Evolutionary conservation across 2,329 filamentous ascomycete species (phyloP).

Genomic region (Aspergillus sojae): DNA sequence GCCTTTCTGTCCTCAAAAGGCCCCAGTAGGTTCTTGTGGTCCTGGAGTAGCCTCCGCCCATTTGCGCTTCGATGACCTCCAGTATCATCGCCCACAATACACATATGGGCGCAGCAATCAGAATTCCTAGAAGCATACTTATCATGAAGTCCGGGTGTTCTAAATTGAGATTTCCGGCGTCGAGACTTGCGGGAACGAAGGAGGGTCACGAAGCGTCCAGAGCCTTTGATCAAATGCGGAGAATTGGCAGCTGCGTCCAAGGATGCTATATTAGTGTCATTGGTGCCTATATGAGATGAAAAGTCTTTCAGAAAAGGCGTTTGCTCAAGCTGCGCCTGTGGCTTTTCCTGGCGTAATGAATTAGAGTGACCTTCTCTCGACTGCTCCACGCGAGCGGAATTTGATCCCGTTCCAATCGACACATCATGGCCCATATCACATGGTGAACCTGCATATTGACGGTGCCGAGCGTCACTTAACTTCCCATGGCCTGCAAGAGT

Average conservation of each 20-base stretch:
- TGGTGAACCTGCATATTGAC: background rate
- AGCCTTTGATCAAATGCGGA: constrained; percentile 14
- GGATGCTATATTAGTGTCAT: background rate
- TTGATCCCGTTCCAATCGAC: background rate
- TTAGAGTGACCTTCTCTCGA: background rate
- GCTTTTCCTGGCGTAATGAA: background rate
- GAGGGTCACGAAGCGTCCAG: constrained; percentile 19
- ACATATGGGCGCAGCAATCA: background rate
- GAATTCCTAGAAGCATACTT: too few relatives aligned
- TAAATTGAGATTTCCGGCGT: constrained; percentile 1
- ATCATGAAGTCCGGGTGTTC: background rate
- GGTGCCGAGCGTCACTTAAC: background rate
- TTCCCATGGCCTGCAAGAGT: background rate
- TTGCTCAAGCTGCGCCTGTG: background rate
- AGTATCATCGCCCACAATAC: background rate
- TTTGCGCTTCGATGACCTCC: background rate
- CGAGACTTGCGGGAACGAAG: constrained; percentile 21
- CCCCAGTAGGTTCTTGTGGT: constrained; percentile 4
- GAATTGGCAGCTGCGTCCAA: background rate
- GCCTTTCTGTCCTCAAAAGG: constrained; percentile 23
- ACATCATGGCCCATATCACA: background rate
- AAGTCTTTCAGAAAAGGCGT: background rate
- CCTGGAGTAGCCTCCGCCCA: constrained; percentile 11
- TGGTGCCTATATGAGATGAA: background rate
- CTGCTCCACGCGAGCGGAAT: background rate